Evolutionary conservation across 495 filamentous ascomycete genomes (phyloP).

Genomic region (Annulohypoxylon stygium): DNA sequence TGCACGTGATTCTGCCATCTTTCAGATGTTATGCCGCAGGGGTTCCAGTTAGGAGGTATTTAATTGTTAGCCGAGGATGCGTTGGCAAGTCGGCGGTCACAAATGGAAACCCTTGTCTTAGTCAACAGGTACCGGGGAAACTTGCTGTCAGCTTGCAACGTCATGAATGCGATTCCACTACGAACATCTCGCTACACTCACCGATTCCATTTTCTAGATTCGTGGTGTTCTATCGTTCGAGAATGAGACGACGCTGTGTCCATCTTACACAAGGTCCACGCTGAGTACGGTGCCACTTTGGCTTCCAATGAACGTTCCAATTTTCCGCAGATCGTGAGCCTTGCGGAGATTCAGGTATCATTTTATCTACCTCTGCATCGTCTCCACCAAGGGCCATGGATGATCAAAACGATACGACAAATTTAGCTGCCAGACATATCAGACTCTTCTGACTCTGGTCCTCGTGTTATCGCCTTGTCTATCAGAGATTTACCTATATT

Average conservation of each 20-base stretch:
- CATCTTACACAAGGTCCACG: background rate
- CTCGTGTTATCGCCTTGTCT: background rate
- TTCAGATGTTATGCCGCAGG: conserved; percentile 6
- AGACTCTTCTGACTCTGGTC: background rate
- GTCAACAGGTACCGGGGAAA: background rate
- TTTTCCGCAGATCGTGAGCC: background rate
- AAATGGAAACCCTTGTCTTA: background rate
- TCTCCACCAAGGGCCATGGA: background rate
- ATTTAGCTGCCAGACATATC: background rate
- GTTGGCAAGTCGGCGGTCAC: conserved; percentile 1
- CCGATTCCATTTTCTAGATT: conserved; percentile 1
- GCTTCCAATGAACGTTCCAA: background rate
- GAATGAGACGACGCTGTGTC: conserved; percentile 1
- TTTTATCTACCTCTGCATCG: background rate
- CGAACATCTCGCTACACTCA: background rate
- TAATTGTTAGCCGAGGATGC: background rate
- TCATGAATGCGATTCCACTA: conserved; percentile 1
- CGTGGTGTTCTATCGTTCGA: conserved; percentile 7
- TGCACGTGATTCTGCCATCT: background rate
- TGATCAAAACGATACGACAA: background rate
- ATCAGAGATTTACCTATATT: background rate
- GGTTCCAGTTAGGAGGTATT: background rate
- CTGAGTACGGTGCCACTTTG: background rate
- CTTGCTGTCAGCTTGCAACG: conserved; percentile 5
- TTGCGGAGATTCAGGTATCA: background rate